These are phyloP conservation scores for Xylariaceae sp. DNA, from an alignment of 2,329 filamentous ascomycete genomes.

Conservation along the genomic window DNA sequence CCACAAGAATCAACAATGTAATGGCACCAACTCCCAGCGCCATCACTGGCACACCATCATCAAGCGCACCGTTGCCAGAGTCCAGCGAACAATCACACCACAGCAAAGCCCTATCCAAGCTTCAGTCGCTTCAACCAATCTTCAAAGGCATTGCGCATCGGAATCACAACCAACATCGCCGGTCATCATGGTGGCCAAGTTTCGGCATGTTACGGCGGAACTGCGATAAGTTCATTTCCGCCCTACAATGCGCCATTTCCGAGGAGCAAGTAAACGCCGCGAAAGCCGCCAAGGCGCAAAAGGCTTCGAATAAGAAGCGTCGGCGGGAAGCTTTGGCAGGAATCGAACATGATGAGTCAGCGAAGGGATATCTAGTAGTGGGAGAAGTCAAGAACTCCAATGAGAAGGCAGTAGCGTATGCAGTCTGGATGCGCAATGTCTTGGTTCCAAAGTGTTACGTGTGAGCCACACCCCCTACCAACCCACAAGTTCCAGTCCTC, in stretches of 20 bases:
- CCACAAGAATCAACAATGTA: not conserved
- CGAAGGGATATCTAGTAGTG: constrained; percentile 1
- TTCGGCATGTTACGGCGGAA: constrained; percentile 69
- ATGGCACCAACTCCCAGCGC: constrained; percentile 14
- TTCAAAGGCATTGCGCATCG: constrained; percentile 74
- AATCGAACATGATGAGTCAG: not conserved
- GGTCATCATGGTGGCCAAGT: constrained; percentile 73
- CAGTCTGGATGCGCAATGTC: constrained; percentile 37
- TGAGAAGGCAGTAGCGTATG: constrained; percentile 19
- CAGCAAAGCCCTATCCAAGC: constrained; percentile 21
- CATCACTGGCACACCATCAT: not conserved
- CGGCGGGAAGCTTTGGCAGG: constrained; percentile 28
- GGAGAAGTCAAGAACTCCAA: constrained; percentile 3
- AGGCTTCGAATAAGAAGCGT: constrained; percentile 36
- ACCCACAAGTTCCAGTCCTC: not conserved
- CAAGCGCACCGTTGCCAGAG: not conserved
- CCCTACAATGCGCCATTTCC: constrained; percentile 27
- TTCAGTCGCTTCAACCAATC: constrained; percentile 39
- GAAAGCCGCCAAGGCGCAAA: constrained; percentile 13
- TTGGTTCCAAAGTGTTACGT: constrained; percentile 41
- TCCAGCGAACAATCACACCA: constrained; percentile 6
- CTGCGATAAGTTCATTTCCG: constrained; percentile 49
- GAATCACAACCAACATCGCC: constrained; percentile 87
- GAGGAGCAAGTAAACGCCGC: constrained; percentile 7
- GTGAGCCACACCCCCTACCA: constrained; percentile 31